Evolutionary conservation across 768 basidiomycete genomes (phyloP).

Genomic region (Psilocybe cyanescens): DNA sequence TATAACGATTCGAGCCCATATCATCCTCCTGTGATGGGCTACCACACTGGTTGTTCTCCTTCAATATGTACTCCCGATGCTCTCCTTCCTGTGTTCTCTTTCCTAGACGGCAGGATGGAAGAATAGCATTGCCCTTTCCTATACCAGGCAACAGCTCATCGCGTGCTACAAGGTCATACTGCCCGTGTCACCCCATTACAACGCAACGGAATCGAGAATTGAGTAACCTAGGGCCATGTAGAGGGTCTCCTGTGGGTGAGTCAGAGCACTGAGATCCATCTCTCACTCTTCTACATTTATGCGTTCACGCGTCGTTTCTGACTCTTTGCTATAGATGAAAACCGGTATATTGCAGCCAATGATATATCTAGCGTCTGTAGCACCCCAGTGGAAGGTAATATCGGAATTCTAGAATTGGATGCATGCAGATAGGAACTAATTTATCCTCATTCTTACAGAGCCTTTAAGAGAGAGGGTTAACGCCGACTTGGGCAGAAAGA

Average conservation of each 20-base stretch:
- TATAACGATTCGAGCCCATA: background rate
- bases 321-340: no score
- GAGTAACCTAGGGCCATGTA: background rate
- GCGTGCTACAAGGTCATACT: background rate
- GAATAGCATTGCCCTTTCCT: background rate
- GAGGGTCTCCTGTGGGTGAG: background rate
- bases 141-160: background rate
- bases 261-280: background rate
- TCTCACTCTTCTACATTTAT: no score
- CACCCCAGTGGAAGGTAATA: background rate
- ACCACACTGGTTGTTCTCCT: constrained; percentile 2
- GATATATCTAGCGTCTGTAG: background rate
- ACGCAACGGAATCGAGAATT: background rate
- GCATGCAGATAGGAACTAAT: no score
- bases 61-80: background rate
- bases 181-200: background rate
- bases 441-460: background rate
- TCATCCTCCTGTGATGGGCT: background rate
- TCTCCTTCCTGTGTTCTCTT: constrained; percentile 5
- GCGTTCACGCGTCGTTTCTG: background rate
- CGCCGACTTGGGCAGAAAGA: background rate
- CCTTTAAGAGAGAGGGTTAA: no score
- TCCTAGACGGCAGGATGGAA: constrained; percentile 5
- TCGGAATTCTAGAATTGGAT: background rate
- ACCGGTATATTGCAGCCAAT: no score